Base-by-base conservation (phyloP, 768 basidiomycete species). In the Leucogyrophana mollusca region DNA sequence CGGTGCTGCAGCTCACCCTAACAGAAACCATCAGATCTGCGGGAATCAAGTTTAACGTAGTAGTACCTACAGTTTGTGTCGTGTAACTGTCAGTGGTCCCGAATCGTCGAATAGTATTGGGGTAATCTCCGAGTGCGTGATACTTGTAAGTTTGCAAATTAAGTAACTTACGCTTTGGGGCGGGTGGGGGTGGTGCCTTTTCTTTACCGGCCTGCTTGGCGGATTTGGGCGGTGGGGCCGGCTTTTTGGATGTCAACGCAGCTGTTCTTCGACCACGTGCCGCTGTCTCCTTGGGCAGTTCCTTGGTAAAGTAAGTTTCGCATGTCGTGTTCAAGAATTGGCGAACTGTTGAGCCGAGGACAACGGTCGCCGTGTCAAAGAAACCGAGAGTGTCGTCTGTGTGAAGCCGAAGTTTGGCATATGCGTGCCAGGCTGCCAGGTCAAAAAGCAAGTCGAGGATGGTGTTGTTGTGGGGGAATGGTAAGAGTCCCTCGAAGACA, bases 1-100 rank as follows among this genome's bases (percentile, higher is more conserved):
- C 60, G 51, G 40, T 77, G 73, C 38, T 71, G 58, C 0, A 65
- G 58, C 44, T 74, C 72, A 7, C 70, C 66, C 72, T 73, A n/a
- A 32, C 18, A 27, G 36, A 16, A 25, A 34, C 46, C 22, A 20
- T 43, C 27, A 30, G 35, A 21, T 37, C 16, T 8, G 16, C 20
- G n/a, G n/a, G n/a, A n/a, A 37, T 37, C 16, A 9, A 11, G 30
- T 16, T 16, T n/a, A 25, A 40, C 47, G 38, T 21, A 16, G 27
- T 9, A 14, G 40, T 41, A 47, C 50, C 25, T 51, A 73, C 39
- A 2, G 30, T 24, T 32, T 68, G 60, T 2, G 68, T 72, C 1
- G 66, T 62, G 47, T 65, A 72, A 5, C 47, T 53, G 34, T 73
- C 69, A 2, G 64, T 65, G 3, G 67, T 65, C 0, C 73, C 68